These are phyloP conservation scores for Globisporangium apiculatum DNA, from an alignment of 352 stramenopile genomes.

Conservation along the genomic window DNA sequence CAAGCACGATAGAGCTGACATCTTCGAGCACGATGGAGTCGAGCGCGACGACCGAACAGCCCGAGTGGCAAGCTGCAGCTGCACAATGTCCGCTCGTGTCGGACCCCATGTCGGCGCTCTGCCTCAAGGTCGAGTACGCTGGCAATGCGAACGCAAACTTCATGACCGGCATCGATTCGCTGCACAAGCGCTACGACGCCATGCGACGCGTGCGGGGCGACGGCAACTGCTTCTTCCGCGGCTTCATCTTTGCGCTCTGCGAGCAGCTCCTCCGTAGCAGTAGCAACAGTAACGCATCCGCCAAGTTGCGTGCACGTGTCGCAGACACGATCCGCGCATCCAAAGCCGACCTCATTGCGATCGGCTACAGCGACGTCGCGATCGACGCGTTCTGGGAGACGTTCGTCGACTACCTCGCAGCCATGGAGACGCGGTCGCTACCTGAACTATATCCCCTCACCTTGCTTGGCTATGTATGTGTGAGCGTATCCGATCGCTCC, in stretches of 20 bases:
- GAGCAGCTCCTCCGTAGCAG: constrained; percentile 48
- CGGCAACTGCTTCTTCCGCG: constrained; percentile 91
- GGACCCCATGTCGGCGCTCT: constrained; percentile 46
- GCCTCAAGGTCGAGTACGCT: constrained; percentile 60
- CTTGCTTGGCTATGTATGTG: constrained; percentile 10
- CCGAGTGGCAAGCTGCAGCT: constrained; percentile 4
- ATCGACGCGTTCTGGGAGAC: constrained; percentile 94
- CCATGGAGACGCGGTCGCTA: constrained; percentile 70
- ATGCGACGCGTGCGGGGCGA: constrained; percentile 84
- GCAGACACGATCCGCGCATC: constrained; percentile 59
- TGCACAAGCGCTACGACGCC: constrained; percentile 58
- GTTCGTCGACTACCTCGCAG: constrained; percentile 84
- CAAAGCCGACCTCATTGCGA: constrained; percentile 61
- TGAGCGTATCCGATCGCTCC: constrained; percentile 3
- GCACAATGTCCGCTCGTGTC: constrained; percentile 33
- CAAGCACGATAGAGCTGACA: background rate
- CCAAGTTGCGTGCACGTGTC: constrained; percentile 27
- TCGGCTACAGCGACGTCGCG: constrained; percentile 89
- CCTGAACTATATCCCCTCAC: constrained; percentile 32
- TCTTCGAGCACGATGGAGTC: background rate
- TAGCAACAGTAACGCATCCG: background rate
- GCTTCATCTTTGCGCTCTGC: constrained; percentile 86
- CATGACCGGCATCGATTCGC: constrained; percentile 54
- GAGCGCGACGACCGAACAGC: background rate
- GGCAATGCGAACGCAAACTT: constrained; percentile 73